Conservation (phyloP, 2,329 filamentous ascomycete genomes). For the Aspergillus brasiliensis region DNA sequence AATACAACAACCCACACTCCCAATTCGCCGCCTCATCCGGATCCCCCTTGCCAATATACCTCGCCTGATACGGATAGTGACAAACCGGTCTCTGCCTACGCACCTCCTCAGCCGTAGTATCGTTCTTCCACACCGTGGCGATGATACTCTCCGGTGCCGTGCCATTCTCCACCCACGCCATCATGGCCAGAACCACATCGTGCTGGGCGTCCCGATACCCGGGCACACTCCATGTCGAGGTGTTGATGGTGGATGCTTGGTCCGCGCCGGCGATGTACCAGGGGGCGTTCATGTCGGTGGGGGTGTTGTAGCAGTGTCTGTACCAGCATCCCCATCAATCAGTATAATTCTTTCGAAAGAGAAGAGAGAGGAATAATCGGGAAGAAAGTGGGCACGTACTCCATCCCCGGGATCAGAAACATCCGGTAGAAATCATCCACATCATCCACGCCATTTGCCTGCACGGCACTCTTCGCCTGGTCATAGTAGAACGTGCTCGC, state of each 20-base stretch:
- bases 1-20: background rate
- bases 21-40: background rate
- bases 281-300: background rate
- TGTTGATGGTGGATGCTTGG: background rate
- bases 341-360: too few species aligned
- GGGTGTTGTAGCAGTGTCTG: background rate
- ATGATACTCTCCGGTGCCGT: background rate
- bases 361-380: too few species aligned
- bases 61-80: background rate
- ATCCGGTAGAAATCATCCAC: background rate
- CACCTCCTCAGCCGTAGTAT: background rate
- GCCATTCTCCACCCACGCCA: slow-evolving; percentile 4
- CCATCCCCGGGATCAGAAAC: background rate
- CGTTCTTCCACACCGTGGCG: background rate
- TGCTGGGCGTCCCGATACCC: background rate
- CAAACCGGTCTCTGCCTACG: background rate
- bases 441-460: background rate
- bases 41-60: background rate
- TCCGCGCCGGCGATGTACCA: slow-evolving; percentile 1
- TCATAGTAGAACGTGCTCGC: background rate
- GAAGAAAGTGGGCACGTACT: background rate
- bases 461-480: background rate
- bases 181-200: background rate
- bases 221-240: background rate
- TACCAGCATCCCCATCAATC: background rate